Base-by-base conservation (phyloP, 495 filamentous ascomycete species). In the Hypoxylon intermedium region DNA sequence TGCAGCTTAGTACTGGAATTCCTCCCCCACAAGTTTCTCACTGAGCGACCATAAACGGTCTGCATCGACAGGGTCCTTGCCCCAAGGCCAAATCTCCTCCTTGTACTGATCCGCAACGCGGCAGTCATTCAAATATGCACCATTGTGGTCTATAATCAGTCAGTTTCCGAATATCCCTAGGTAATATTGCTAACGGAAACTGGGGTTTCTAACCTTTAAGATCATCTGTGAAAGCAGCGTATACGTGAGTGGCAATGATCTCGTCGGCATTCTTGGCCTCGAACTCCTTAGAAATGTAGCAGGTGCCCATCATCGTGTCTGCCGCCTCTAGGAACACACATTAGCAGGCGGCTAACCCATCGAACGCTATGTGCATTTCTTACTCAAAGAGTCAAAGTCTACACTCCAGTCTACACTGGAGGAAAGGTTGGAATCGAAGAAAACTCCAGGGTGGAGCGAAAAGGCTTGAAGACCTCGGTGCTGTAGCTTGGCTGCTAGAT, bases 171-270 rank as follows among this genome's bases (percentile, higher is more conserved):
- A n/a, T n/a, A n/a, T n/a, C n/a, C n/a, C n/a, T n/a, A n/a, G n/a
- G n/a, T n/a, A n/a, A n/a, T n/a, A n/a, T n/a, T n/a, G n/a, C n/a
- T n/a, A n/a, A n/a, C n/a, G n/a, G n/a, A n/a, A n/a, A n/a, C n/a
- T n/a, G n/a, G n/a, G n/a, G n/a, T n/a, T n/a, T n/a, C n/a, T n/a
- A n/a, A n/a, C n/a, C n/a, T n/a, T n/a, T n/a, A n/a, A n/a, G n/a
- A n/a, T n/a, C n/a, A n/a, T n/a, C n/a, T n/a, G n/a, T n/a, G 60
- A 83, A 79, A 1, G 77, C 76, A 2, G 76, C 79, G 49, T 70
- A 75, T 0, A 83, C 67, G 48, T 77, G 71, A 2, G 79, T 83
- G 1, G 79, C 76, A 5, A 67, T 72, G 7, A 81, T 80, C 23
- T 72, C 69, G 9, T 75, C 60, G 1, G 58, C 9, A 0, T 69